Base-by-base conservation (phyloP, 2,329 filamentous ascomycete genomes). In the Shiraia sp. region DNA sequence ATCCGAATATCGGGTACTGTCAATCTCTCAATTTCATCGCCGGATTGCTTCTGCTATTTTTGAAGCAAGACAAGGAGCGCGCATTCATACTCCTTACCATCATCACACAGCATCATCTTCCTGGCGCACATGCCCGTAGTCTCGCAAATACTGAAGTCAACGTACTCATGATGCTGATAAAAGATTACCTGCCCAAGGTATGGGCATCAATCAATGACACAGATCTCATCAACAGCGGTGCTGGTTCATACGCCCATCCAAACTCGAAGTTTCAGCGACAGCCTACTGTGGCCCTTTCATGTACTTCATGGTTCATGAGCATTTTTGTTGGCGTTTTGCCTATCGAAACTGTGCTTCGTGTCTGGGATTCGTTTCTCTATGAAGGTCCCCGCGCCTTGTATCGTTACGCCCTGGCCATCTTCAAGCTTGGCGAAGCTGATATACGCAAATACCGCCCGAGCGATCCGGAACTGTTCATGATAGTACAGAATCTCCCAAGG, bases 271-370 rank as follows among this genome's bases (percentile, higher is more conserved):
- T 66, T 31, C 56, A 72, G 36, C 71, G 87, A 4, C 79, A 96
- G 9, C 92, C 92, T 0, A 91, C 92, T 10, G 92, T 97, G 53
- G 93, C 89, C 0, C 79, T 97, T 4, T 95, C 90, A 55, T 90
- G 93, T 69, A 96, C 91, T 8, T 88, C 91, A 3, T 97, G 92
- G 92, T 95, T 97, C 69, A 96, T 97, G 92, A 95, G 88, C 34
- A 88, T 93, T 58, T 96, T 93, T 68, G 93, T 96, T 47, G 90
- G 91, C 38, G 95, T 89, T 0, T 75, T 97, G 13, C 92, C 92
- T 2, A 90, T 95, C 48, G 92, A 97, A 72, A 90, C 87, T 13
- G 92, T 91, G 0, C 79, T 96, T 13, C 86, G 92, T 6, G 89
- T 96, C 1, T 97, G 92, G 92, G 92, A 97, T 58, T 83, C 90